A percentile compares a stretch with the other conserved stretches of the same genome.
Evolutionary conservation across 1,284 basidiomycete species (phyloP).

Genomic region (Boletus sp.): DNA sequence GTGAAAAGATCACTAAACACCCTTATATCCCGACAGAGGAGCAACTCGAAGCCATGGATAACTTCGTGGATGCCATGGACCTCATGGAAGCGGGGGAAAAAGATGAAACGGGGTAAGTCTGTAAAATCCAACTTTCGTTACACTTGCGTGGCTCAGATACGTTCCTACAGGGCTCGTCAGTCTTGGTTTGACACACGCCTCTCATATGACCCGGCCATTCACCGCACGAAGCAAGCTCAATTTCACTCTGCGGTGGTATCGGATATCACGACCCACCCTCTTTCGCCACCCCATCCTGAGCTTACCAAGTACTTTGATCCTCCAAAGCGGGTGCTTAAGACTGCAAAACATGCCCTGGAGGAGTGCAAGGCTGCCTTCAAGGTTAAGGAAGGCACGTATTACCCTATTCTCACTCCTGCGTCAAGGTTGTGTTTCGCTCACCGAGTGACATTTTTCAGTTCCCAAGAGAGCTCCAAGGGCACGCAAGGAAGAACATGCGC

Average conservation of each 20-base stretch:
- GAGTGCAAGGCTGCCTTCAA: conserved; percentile 65
- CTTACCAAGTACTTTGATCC: conserved; percentile 81
- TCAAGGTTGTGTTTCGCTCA: conserved; percentile 4
- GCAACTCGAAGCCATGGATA: conserved; percentile 79
- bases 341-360: conserved; percentile 52
- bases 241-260: conserved; percentile 80
- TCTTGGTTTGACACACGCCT: conserved; percentile 77
- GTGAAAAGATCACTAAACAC: conserved; percentile 71
- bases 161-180: conserved; percentile 43
- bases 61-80: conserved; percentile 84
- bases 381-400: conserved; percentile 63
- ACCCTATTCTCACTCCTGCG: not conserved
- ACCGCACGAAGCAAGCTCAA: conserved; percentile 89
- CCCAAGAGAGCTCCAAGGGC: conserved; percentile 49
- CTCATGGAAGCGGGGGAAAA: conserved; percentile 72
- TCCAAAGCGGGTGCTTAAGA: conserved; percentile 64
- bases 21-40: conserved; percentile 79
- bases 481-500: conserved; percentile 58
- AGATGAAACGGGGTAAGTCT: conserved; percentile 63
- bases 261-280: conserved; percentile 68
- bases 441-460: conserved; percentile 36
- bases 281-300: conserved; percentile 83
- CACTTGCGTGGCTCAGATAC: conserved; percentile 2
- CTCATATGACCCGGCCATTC: conserved; percentile 87
- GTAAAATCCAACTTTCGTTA: not conserved